These are phyloP conservation scores for Isoetes taiwanensis DNA, from an alignment of 75 land plant species.

Conservation along the genomic window DNA sequence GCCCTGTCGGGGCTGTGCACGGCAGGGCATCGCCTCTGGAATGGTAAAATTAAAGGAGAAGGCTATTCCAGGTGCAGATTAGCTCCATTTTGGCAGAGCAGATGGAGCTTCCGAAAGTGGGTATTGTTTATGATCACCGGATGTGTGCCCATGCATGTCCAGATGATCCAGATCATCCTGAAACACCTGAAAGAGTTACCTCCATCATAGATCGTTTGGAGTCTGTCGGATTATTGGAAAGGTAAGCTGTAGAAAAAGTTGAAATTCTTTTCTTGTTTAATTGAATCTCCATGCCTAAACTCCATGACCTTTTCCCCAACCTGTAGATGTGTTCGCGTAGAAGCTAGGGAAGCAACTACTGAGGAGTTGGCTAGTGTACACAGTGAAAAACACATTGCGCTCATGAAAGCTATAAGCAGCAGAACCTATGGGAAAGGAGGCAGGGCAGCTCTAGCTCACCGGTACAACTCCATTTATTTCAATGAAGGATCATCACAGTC, in stretches of 20 bases:
- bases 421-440: constrained; percentile 32
- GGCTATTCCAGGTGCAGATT: no score
- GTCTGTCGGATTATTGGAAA: constrained; percentile 35
- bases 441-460: constrained; percentile 27
- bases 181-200: constrained; percentile 43
- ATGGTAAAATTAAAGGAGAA: no score
- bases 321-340: constrained; percentile 52
- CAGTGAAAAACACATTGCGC: constrained; percentile 35
- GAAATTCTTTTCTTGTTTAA: neutral
- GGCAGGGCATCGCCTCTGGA: no score
- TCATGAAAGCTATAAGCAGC: constrained; percentile 39
- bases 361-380: constrained; percentile 39
- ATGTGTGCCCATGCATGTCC: constrained; percentile 53
- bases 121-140: constrained; percentile 59
- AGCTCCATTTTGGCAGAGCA: no score
- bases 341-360: constrained; percentile 50
- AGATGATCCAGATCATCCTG: constrained; percentile 37
- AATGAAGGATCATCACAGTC: constrained; percentile 67
- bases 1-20: no score
- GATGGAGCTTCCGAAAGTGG: constrained; percentile 42
- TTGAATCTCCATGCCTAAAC: neutral
- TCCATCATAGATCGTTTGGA: constrained; percentile 47
- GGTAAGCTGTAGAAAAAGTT: constrained; percentile 13
- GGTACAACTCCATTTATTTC: constrained; percentile 69
- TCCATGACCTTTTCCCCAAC: neutral